phyloP scores from a whole-genome alignment of 2,329 filamentous ascomycete species.

The Alternaria consortialis region DNA sequence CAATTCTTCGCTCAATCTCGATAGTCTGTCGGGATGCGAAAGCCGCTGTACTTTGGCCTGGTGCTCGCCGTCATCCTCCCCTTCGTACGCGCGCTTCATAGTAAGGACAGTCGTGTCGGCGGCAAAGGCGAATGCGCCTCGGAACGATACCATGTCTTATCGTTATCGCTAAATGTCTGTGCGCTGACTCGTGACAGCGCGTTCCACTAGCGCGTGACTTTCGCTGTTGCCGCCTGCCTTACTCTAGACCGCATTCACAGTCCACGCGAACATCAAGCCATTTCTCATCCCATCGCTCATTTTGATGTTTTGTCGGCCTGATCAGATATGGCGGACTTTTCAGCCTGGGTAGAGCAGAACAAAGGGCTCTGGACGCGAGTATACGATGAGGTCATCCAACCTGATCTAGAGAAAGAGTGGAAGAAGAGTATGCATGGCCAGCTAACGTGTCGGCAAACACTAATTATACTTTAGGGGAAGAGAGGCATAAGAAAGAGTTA shows the following conservation, averaged over 20 bases:
- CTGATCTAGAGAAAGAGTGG: conserved; percentile 45
- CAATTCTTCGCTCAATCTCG: conserved; percentile 84
- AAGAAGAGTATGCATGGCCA: conserved; percentile 38
- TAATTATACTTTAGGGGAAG: conserved; percentile 32
- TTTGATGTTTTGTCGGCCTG: conserved; percentile 1
- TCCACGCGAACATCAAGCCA: background rate
- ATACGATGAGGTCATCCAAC: conserved; percentile 47
- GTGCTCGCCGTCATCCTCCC: conserved; percentile 35
- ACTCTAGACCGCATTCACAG: background rate
- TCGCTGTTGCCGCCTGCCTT: conserved; percentile 6
- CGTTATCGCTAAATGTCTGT: conserved; percentile 30
- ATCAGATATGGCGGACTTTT: conserved; percentile 38
- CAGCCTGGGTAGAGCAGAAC: conserved; percentile 42
- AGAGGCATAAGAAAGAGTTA: conserved; percentile 33
- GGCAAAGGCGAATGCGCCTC: conserved; percentile 18
- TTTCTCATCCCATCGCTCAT: background rate
- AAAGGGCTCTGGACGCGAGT: conserved; percentile 41
- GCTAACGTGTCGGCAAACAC: conserved; percentile 1
- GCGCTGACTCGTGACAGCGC: conserved; percentile 36
- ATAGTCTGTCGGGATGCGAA: conserved; percentile 67
- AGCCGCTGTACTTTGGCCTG: conserved; percentile 58
- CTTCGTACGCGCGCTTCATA: conserved; percentile 52
- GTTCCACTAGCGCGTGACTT: conserved; percentile 16
- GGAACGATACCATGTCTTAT: conserved; percentile 15
- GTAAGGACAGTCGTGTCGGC: conserved; percentile 13